A percentile compares a stretch with the other conserved stretches of the same genome.
Evolutionary conservation across 192 early-diverging fungal species (phyloP).

Genomic region (Coemansia sp.): DNA sequence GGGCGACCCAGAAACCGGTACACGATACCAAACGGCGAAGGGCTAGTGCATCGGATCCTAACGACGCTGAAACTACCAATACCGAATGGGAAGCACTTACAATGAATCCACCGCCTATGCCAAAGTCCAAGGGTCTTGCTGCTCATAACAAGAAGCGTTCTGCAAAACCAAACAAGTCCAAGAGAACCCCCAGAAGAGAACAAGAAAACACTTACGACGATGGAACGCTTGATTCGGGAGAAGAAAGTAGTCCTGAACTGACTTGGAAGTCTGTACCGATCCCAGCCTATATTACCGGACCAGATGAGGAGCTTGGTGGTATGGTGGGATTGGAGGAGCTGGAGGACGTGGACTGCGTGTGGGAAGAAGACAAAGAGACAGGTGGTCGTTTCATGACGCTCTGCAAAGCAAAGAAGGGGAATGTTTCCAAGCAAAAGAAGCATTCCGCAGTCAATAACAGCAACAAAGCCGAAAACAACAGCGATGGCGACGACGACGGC

Average conservation of each 20-base stretch:
- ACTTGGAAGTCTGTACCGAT: conserved; percentile 61
- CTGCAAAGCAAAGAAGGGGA: conserved; percentile 24
- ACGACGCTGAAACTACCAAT: conserved; percentile 13
- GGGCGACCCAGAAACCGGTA: neutral
- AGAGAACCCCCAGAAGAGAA: conserved; percentile 11
- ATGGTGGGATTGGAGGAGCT: conserved; percentile 88
- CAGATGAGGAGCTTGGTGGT: conserved; percentile 70
- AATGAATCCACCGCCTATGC: conserved; percentile 52
- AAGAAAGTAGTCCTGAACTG: conserved; percentile 45
- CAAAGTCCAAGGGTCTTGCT: conserved; percentile 10
- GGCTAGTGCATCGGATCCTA: conserved; percentile 1
- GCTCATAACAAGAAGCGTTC: neutral
- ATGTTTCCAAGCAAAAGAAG: conserved; percentile 8
- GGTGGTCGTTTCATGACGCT: conserved; percentile 74
- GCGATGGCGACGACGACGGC: neutral
- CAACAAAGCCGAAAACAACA: conserved; percentile 16
- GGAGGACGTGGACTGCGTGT: conserved; percentile 77
- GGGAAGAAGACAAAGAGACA: conserved; percentile 57
- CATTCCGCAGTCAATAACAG: neutral
- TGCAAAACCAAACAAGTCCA: neutral
- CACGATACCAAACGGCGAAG: conserved; percentile 24
- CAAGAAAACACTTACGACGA: neutral
- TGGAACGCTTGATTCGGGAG: neutral
- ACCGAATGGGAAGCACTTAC: conserved; percentile 25
- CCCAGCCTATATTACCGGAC: conserved; percentile 53